Percentiles rank a stretch among this genome's conserved stretches.
phyloP scores from a whole-genome alignment of 768 basidiomycete genomes.

The Crassisporium funariophilum region DNA sequence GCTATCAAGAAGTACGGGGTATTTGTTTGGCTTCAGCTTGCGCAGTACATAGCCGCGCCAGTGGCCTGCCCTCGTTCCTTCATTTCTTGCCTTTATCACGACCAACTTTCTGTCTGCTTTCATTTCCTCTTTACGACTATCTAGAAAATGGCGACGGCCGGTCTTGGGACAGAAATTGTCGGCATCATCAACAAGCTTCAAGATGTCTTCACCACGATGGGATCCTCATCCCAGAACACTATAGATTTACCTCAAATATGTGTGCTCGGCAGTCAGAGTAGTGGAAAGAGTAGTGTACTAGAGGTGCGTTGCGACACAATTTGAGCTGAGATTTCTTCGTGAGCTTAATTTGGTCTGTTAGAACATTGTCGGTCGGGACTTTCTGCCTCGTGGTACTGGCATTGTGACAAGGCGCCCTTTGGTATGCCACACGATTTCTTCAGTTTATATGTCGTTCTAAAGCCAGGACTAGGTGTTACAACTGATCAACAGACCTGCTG shows the following conservation, averaged over 20 bases:
- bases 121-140: conserved; percentile 15
- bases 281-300: conserved; percentile 90
- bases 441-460: conserved; percentile 1
- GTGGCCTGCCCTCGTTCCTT: conserved; percentile 16
- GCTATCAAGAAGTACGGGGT: no score
- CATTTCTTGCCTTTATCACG: conserved; percentile 16
- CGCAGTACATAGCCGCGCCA: conserved; percentile 27
- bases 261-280: conserved; percentile 89
- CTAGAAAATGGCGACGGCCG: conserved; percentile 55
- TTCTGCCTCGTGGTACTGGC: conserved; percentile 97
- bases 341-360: conserved; percentile 31
- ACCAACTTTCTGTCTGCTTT: conserved; percentile 8
- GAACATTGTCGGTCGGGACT: conserved; percentile 99
- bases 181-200: conserved; percentile 85
- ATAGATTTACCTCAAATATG: conserved; percentile 94
- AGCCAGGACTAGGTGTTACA: conserved; percentile 69
- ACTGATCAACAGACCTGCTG: conserved; percentile 84
- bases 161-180: conserved; percentile 84
- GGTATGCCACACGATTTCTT: conserved; percentile 46
- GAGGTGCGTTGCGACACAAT: conserved; percentile 54
- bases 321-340: neutral
- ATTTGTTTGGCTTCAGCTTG: conserved; percentile 30
- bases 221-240: conserved; percentile 64
- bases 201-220: conserved; percentile 87
- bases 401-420: conserved; percentile 97